A percentile compares a stretch with the other conserved stretches of the same genome.
Evolutionary conservation across 495 filamentous ascomycete genomes (phyloP).

Genomic region (Cladorrhinum samala): DNA sequence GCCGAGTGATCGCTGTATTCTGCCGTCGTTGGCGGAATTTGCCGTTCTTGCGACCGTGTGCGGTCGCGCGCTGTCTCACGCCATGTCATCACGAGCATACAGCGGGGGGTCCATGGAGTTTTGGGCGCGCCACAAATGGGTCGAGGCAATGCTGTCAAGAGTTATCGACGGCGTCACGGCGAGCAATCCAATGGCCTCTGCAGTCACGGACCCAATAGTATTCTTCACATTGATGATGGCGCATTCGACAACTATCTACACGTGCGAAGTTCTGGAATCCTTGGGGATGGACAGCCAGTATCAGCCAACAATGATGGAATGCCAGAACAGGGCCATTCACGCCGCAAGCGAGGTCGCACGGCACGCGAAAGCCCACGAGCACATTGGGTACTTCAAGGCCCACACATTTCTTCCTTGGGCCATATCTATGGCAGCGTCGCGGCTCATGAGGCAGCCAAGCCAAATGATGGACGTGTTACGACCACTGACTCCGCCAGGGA

Average conservation of each 20-base stretch:
- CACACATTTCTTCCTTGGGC: slow-evolving; percentile 25
- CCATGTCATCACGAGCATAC: slow-evolving; percentile 27
- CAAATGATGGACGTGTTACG: neutral
- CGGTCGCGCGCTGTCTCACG: slow-evolving; percentile 42
- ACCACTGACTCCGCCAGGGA: neutral
- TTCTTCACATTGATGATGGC: slow-evolving; percentile 38
- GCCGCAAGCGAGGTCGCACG: slow-evolving; percentile 38
- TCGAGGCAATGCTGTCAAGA: slow-evolving; percentile 37
- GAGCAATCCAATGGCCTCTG: slow-evolving; percentile 28
- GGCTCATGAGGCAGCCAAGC: slow-evolving; percentile 5
- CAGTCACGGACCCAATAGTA: slow-evolving; percentile 43
- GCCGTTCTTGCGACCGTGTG: slow-evolving; percentile 43
- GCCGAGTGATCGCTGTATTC: slow-evolving; percentile 24
- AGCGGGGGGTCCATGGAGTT: slow-evolving; percentile 28
- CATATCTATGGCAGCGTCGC: slow-evolving; percentile 18
- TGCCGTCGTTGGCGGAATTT: slow-evolving; percentile 44
- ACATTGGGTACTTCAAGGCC: slow-evolving; percentile 41
- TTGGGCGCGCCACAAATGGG: slow-evolving; percentile 44
- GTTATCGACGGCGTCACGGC: slow-evolving; percentile 30
- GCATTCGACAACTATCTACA: slow-evolving; percentile 38
- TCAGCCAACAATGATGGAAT: slow-evolving; percentile 24
- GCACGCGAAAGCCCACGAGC: slow-evolving; percentile 35
- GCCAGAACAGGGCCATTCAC: slow-evolving; percentile 26
- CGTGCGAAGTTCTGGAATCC: slow-evolving; percentile 30
- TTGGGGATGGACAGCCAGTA: slow-evolving; percentile 17